Evolutionary conservation across 495 filamentous ascomycete genomes (phyloP).

Genomic region (Talaromyces liani): DNA sequence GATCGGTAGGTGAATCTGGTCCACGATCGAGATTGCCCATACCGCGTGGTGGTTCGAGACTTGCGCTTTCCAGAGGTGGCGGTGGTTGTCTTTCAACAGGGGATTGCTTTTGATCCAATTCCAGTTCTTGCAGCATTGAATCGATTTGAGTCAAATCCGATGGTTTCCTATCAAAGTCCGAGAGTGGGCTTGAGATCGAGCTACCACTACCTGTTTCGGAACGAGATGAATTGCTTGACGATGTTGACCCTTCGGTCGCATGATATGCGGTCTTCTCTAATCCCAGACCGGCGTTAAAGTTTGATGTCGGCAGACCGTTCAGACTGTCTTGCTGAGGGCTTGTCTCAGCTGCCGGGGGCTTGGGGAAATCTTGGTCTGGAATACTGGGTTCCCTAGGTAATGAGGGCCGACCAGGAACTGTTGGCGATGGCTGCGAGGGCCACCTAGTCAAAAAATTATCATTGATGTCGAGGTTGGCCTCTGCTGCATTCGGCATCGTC

Average conservation of each 20-base stretch:
- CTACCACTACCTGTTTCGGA: conserved; percentile 61
- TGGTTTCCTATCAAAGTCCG: conserved; percentile 29
- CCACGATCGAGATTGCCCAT: neutral
- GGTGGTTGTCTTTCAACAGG: neutral
- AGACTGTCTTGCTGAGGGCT: conserved; percentile 9
- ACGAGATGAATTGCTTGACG: conserved; percentile 60
- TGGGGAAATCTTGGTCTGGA: conserved; percentile 1
- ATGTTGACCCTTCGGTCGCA: conserved; percentile 56
- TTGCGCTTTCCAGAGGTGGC: neutral
- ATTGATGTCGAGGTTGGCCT: neutral
- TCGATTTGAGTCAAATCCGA: conserved; percentile 26
- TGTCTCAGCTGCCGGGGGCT: neutral
- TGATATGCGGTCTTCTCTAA: conserved; percentile 50
- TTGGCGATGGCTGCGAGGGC: conserved; percentile 8
- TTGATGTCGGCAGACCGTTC: conserved; percentile 24
- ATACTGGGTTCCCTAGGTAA: conserved; percentile 14
- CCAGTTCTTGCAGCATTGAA: conserved; percentile 28
- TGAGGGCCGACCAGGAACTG: conserved; percentile 1
- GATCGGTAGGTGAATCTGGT: conserved; percentile 56
- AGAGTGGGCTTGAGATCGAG: conserved; percentile 57
- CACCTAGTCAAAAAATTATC: conserved; percentile 6
- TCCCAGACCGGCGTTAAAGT: conserved; percentile 33
- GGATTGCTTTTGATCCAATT: conserved; percentile 1
- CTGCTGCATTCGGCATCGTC: neutral
- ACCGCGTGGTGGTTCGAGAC: neutral